Evolutionary conservation across 768 basidiomycete species (phyloP), one percentile per base, ranked within the genome.

Genomic region (Rhodotorula paludigena): DNA sequence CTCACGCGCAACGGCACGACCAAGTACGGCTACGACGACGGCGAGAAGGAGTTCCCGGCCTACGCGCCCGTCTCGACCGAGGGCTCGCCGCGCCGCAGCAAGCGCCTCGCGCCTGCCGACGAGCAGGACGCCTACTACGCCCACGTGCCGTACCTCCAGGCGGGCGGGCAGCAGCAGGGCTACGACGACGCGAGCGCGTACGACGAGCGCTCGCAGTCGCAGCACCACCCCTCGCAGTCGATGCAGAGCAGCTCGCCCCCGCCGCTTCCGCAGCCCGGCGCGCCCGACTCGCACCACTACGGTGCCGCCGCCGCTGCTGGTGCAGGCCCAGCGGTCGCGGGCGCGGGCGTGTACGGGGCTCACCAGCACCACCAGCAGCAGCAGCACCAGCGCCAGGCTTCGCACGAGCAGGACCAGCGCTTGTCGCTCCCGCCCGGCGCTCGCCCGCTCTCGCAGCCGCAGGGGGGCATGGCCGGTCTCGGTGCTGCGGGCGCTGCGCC

Each of bases 101-200:
- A 51, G 60, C n/a, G n/a, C n/a, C 32, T 61, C 32, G 41, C 33
- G 32, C 30, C 66, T 15, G 66, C 66, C 1, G 60, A 52, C 11
- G 66, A 67, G 41, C 66, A 67, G 42, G 66, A 67, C 60, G 66
- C 66, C 1, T 67, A 67, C 42, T 67, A 67, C 35, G 60, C 60
- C 2, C 49, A 67, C 30, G 36, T 61, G 25, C 39, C 59, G 38
- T 28, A 49, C 14, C 1, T 16, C 28, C 39, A 59, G 35, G 32
- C 9, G 20, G 28, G 47, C 48, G 32, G 28, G 38, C 39, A 30
- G 38, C 6, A 41, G 14, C 28, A 55, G 38, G 54, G 33, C 16
- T 21, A 57, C 36, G 14, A 32, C 42, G 23, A 21, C 10, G n/a
- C 47, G n/a, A 48, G 47, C 47, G 25, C 28, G 47, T 48, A 48